Percentiles rank a stretch among this genome's conserved stretches.
These are phyloP conservation scores for Leucosporidium scottii DNA, from an alignment of 768 basidiomycete genomes.

Conservation along the genomic window DNA sequence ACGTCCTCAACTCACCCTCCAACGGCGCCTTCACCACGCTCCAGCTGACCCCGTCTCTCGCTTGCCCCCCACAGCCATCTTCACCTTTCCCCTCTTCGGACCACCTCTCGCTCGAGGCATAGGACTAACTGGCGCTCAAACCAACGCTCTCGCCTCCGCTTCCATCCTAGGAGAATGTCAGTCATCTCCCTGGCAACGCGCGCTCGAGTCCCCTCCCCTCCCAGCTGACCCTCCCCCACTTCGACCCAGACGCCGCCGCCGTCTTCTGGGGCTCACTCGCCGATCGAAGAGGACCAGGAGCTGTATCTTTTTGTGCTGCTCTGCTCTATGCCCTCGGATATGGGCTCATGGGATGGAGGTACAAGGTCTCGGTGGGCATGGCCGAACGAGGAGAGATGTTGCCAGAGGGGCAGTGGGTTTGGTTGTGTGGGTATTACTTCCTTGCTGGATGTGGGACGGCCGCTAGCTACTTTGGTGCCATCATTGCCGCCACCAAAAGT, in stretches of 20 bases:
- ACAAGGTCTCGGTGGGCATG: not conserved
- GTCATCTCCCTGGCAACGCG: too few relatives aligned
- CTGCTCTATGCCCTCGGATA: slow-evolving; percentile 13
- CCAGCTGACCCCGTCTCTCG: not conserved
- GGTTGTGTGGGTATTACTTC: slow-evolving; percentile 12
- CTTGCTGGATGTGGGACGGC: slow-evolving; percentile 28
- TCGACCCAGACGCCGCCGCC: too few relatives aligned
- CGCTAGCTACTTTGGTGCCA: slow-evolving; percentile 26
- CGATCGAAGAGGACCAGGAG: slow-evolving; percentile 21
- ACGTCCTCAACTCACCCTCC: not conserved
- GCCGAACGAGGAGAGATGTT: not conserved
- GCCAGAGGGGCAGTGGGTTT: slow-evolving; percentile 4
- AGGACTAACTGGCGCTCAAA: too few relatives aligned
- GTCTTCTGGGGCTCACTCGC: slow-evolving; percentile 15
- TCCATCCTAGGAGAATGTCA: too few relatives aligned
- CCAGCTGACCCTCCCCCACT: too few relatives aligned
- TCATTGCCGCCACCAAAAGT: slow-evolving; percentile 24
- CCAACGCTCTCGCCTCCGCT: too few relatives aligned
- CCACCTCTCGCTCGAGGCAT: not conserved
- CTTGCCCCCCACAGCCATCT: not conserved
- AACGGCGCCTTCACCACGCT: not conserved
- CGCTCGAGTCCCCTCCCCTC: too few relatives aligned
- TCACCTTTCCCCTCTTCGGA: not conserved
- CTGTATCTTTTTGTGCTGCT: slow-evolving; percentile 7
- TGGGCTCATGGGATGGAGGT: slow-evolving; percentile 4